These are phyloP conservation scores for Colletotrichum caudatum DNA, from an alignment of 2,329 filamentous ascomycete genomes.

Conservation along the genomic window DNA sequence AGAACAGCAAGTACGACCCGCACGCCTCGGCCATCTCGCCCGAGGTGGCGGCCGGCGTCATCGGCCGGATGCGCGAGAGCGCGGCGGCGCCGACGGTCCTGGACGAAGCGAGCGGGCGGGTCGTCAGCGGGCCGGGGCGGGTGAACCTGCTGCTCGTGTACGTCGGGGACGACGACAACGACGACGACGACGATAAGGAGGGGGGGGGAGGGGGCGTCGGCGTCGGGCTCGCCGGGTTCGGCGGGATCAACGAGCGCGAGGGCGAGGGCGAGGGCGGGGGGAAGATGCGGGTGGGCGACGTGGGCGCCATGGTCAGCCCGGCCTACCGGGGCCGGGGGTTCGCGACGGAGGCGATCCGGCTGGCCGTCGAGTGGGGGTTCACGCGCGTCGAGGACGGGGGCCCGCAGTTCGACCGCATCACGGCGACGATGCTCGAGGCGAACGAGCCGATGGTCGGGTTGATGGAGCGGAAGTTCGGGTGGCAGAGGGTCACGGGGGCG, in stretches of 20 bases:
- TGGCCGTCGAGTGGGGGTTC: conserved; percentile 48
- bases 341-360: conserved; percentile 45
- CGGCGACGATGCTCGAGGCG: conserved; percentile 44
- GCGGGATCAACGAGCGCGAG: conserved; percentile 46
- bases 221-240: conserved; percentile 49
- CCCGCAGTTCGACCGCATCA: conserved; percentile 47
- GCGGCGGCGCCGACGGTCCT: conserved; percentile 45
- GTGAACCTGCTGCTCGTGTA: conserved; percentile 47
- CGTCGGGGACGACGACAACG: background rate
- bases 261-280: conserved; percentile 34
- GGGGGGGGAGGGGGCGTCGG: conserved; percentile 19
- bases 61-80: conserved; percentile 45
- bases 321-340: conserved; percentile 45
- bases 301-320: conserved; percentile 46
- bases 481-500: conserved; percentile 41
- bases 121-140: conserved; percentile 44
- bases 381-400: conserved; percentile 43
- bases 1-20: conserved; percentile 41
- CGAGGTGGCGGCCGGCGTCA: conserved; percentile 39
- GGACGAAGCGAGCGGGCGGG: conserved; percentile 24
- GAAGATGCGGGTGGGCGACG: conserved; percentile 45
- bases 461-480: conserved; percentile 44
- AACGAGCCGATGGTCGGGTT: conserved; percentile 46
- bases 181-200: background rate
- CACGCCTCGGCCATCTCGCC: conserved; percentile 39